Percentiles rank a stretch among this genome's conserved stretches.
Conservation (phyloP, 257 asterid species). For the Fraxinus anomala region DNA sequence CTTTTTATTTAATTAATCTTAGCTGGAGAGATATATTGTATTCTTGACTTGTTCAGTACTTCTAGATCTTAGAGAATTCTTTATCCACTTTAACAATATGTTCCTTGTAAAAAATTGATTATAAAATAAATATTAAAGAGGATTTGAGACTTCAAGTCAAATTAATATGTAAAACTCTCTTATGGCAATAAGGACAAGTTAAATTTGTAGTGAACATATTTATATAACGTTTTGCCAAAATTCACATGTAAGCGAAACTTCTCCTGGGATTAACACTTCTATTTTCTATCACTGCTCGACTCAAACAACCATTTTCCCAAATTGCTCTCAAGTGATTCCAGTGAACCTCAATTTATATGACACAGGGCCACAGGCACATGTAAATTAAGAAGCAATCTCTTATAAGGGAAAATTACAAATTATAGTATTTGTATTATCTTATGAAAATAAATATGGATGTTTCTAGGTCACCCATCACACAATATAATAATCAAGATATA, state of each 20-base stretch:
- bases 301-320: background rate
- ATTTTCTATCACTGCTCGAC: slow-evolving; percentile 1
- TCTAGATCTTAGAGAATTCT: background rate
- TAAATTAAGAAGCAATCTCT: background rate
- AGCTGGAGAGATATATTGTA: background rate
- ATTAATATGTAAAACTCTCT: background rate
- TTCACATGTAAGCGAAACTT: background rate
- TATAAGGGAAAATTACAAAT: background rate
- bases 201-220: background rate
- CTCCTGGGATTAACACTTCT: background rate
- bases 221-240: background rate
- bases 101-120: background rate
- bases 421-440: background rate
- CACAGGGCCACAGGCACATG: background rate
- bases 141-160: background rate
- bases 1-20: too few species aligned
- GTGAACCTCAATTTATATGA: background rate
- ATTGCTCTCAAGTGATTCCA: background rate
- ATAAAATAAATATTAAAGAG: background rate
- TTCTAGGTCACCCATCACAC: background rate
- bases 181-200: background rate
- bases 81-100: background rate
- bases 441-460: background rate
- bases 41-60: background rate
- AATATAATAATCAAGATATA: background rate